Conservation (phyloP, 202 grass and related monocot species). For the Digitaria exilis region DNA sequence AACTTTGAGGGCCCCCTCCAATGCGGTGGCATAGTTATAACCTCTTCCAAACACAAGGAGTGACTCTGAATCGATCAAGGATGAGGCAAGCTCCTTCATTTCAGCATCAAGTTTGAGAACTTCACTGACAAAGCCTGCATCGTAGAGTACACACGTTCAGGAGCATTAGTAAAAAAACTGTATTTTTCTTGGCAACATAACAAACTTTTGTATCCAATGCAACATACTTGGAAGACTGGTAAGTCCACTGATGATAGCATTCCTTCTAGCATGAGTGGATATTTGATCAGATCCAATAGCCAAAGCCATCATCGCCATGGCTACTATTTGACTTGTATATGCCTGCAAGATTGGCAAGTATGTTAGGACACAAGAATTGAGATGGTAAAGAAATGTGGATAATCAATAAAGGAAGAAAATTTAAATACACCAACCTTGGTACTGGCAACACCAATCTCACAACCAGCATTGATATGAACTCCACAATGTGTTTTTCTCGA, state of each 20-base stretch:
- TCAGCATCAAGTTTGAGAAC: conserved; percentile 86
- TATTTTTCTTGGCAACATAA: not conserved
- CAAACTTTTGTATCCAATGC: not conserved
- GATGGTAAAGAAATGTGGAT: not conserved
- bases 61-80: conserved; percentile 66
- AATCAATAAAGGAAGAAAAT: not conserved
- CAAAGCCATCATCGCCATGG: conserved; percentile 89
- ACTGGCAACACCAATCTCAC: conserved; percentile 93
- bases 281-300: conserved; percentile 93
- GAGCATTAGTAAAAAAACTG: not conserved
- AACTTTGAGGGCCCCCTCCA: conserved; percentile 91
- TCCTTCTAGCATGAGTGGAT: conserved; percentile 75
- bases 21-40: conserved; percentile 89
- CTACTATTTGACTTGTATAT: conserved; percentile 96
- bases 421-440: conserved; percentile 64
- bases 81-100: conserved; percentile 89
- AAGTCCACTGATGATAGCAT: conserved; percentile 66
- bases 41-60: conserved; percentile 93
- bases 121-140: conserved; percentile 55
- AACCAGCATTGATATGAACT: conserved; percentile 94
- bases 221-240: conserved; percentile 68
- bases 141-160: not conserved
- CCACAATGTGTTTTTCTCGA: conserved; percentile 93
- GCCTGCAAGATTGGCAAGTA: conserved; percentile 52
- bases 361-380: not conserved